phyloP scores from a whole-genome alignment of 1,284 basidiomycete species.

The Blastosporella zonata region DNA sequence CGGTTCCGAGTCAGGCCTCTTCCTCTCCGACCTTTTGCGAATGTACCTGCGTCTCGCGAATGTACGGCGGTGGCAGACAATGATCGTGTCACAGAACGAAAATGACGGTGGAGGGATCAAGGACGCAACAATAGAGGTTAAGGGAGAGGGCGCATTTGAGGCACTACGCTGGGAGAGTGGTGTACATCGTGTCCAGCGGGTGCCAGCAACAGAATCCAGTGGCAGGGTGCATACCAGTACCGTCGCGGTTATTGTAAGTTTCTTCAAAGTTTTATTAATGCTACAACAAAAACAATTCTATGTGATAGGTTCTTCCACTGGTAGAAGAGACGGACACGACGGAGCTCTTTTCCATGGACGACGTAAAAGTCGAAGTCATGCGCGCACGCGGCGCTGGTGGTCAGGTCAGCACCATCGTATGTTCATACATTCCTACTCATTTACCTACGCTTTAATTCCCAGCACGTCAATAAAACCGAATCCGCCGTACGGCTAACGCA shows the following conservation, averaged over 20 bases:
- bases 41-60: constrained; percentile 82
- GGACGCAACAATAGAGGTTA: constrained; percentile 83
- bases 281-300: not conserved
- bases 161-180: constrained; percentile 87
- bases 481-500: constrained; percentile 97
- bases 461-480: constrained; percentile 99
- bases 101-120: constrained; percentile 67
- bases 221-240: constrained; percentile 94
- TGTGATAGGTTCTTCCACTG: constrained; percentile 71
- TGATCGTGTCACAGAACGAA: constrained; percentile 52
- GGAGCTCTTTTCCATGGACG: constrained; percentile 76
- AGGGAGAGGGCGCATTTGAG: constrained; percentile 79
- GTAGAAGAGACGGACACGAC: constrained; percentile 57
- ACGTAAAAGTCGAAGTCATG: constrained; percentile 93
- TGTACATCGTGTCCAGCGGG: constrained; percentile 93
- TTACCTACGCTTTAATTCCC: constrained; percentile 13
- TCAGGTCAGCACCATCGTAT: constrained; percentile 62
- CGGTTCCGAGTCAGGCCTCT: constrained; percentile 86
- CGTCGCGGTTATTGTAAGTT: constrained; percentile 78
- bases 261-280: not conserved
- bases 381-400: constrained; percentile 93
- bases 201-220: constrained; percentile 85
- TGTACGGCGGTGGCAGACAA: constrained; percentile 47
- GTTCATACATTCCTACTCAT: not conserved
- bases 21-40: constrained; percentile 74